Evolutionary conservation across 176 grass and related monocot species (phyloP), one percentile per base, ranked within the genome.

Genomic region (Elaeis guineensis): DNA sequence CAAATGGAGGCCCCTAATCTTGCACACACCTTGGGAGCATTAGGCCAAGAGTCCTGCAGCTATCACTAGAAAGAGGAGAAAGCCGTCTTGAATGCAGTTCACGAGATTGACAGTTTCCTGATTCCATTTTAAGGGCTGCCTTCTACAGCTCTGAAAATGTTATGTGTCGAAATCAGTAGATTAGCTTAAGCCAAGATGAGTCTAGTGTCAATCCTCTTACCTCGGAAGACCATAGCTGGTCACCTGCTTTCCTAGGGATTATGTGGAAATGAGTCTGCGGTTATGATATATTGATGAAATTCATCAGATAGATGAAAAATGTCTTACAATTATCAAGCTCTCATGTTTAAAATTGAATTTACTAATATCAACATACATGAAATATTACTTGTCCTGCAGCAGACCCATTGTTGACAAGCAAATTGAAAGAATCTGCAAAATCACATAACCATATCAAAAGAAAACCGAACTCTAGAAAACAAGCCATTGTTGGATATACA

Each of bases 241-340:
- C 89, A 49, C 76, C 84, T 69, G 72, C 59, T 68, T 83, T 82
- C 32, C 89, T 78, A 51, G 89, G 89, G 70, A 89, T 82, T 69
- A 95, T 85, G 69, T 95, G 89, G 59, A 95, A 74, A 79, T 95
- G 89, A 82, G 89, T 89, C 89, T 95, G 79, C 57, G 50, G 76
- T 22, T 71, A 65, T 8, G 9, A 77, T 52, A 64, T 9, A 54
- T 65, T 26, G 54, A 56, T 22, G 49, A 58, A 50, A 74, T 50
- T 16, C 17, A 50, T 32, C 19, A 44, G 9, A 14, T 44, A 39
- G 35, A 25, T 0, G 2, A 58, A 12, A 69, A 19, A 59, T 5
- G 16, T 21, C 16, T 5, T 50, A 23, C 1, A 50, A 50, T 66
- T 51, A 20, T 35, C 2, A 52, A 52, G 23, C 21, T 32, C 17